Evolutionary conservation across 768 basidiomycete genomes (phyloP).

Genomic region (Glaciozyma martinii): DNA sequence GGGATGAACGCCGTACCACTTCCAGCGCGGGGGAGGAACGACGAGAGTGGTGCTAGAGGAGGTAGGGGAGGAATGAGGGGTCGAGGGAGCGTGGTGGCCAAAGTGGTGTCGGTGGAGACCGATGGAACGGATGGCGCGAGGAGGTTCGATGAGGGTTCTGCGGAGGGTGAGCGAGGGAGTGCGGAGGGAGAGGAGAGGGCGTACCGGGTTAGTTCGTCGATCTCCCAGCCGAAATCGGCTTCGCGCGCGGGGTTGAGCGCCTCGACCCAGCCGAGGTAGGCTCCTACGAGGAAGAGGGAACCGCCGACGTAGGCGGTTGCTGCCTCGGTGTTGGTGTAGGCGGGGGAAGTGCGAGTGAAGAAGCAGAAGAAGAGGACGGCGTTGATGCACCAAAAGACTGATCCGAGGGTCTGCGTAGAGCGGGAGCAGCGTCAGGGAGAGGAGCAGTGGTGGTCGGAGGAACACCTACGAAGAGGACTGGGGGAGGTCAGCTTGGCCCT

Average conservation of each 20-base stretch:
- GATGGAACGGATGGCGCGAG: neutral
- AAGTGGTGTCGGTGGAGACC: conserved; percentile 13
- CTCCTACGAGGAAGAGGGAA: conserved; percentile 22
- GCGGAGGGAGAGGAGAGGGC: neutral
- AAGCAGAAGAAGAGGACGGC: conserved; percentile 26
- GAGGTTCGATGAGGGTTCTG: neutral
- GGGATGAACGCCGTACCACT: conserved; percentile 20
- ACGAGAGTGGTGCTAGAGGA: neutral
- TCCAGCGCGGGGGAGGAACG: conserved; percentile 11
- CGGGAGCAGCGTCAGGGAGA: conserved; percentile 2
- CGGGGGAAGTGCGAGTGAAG: conserved; percentile 11
- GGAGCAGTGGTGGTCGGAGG: neutral
- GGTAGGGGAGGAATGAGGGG: neutral
- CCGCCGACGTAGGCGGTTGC: conserved; percentile 30
- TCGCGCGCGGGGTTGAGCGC: conserved; percentile 23
- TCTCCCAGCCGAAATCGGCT: conserved; percentile 24
- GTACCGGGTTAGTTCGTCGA: conserved; percentile 4
- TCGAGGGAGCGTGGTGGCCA: conserved; percentile 2
- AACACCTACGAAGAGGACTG: neutral
- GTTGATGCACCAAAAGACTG: conserved; percentile 30
- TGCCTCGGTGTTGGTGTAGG: conserved; percentile 17
- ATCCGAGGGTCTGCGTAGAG: conserved; percentile 16
- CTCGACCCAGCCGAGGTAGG: conserved; percentile 30
- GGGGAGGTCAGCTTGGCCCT: neutral
- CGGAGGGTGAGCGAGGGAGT: neutral